Conservation (phyloP, 2,329 filamentous ascomycete species). For the Xylaria sp. region DNA sequence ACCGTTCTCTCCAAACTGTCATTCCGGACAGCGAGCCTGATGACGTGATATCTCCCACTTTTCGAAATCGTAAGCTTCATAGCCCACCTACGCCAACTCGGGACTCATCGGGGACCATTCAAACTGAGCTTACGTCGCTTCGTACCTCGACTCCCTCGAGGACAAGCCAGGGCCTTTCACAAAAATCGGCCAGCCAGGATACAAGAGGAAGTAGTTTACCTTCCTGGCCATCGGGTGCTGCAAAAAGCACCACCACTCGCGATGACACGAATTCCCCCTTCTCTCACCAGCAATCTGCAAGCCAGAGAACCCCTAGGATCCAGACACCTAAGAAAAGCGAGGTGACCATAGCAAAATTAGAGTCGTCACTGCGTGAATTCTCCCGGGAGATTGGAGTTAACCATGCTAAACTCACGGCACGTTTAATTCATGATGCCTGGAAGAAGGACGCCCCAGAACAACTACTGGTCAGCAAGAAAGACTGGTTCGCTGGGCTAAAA, state of each 20-base stretch:
- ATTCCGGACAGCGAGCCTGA: conserved; percentile 48
- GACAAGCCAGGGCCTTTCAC: conserved; percentile 34
- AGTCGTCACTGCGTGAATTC: conserved; percentile 54
- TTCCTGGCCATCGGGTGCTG: conserved; percentile 34
- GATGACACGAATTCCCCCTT: conserved; percentile 39
- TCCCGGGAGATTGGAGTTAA: conserved; percentile 58
- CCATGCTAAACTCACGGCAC: conserved; percentile 57
- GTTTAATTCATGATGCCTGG: conserved; percentile 59
- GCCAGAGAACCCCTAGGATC: conserved; percentile 48
- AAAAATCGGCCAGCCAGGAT: conserved; percentile 41
- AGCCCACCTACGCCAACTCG: conserved; percentile 38
- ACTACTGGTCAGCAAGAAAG: conserved; percentile 56
- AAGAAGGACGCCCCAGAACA: conserved; percentile 54
- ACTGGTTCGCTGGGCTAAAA: conserved; percentile 61
- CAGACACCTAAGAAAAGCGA: conserved; percentile 52
- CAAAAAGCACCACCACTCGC: conserved; percentile 32
- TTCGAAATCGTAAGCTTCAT: conserved; percentile 39
- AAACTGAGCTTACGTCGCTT: conserved; percentile 35
- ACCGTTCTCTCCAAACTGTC: conserved; percentile 39
- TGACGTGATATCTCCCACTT: conserved; percentile 28
- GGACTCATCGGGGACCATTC: conserved; percentile 33
- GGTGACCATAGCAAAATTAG: conserved; percentile 59
- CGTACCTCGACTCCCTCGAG: conserved; percentile 40
- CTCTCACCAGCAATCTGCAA: conserved; percentile 36
- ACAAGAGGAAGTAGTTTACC: conserved; percentile 34